phyloP scores from a whole-genome alignment of 1,284 basidiomycete genomes.

The Cryptococcus hybrid region DNA sequence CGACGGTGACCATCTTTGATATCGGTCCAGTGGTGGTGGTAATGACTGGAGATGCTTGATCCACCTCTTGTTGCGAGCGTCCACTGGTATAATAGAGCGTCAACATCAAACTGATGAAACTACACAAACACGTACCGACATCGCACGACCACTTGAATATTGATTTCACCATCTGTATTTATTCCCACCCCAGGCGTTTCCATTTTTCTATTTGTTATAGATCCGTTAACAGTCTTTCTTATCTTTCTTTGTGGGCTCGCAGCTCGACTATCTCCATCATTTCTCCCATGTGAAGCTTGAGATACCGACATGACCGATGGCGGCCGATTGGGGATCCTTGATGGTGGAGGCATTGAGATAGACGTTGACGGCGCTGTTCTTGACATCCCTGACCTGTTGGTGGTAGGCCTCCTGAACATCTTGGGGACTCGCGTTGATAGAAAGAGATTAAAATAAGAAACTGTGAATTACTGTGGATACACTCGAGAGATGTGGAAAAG shows the following conservation, averaged over 20 bases:
- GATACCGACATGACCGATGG: conserved; percentile 24
- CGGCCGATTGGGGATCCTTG: conserved; percentile 20
- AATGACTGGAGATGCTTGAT: conserved; percentile 77
- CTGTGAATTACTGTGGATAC: too few species aligned
- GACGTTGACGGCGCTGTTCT: conserved; percentile 27
- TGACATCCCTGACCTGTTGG: conserved; percentile 12
- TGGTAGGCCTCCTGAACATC: conserved; percentile 35
- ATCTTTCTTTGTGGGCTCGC: conserved; percentile 20
- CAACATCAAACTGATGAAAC: neutral
- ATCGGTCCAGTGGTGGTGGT: conserved; percentile 70
- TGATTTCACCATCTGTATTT: conserved; percentile 47
- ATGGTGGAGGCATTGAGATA: conserved; percentile 34
- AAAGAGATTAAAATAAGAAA: too few species aligned
- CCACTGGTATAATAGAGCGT: conserved; percentile 58
- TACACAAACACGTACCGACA: conserved; percentile 60
- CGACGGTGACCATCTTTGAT: conserved; percentile 71
- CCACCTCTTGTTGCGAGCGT: conserved; percentile 61
- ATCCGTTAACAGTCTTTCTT: conserved; percentile 12
- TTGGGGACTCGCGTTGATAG: conserved; percentile 1
- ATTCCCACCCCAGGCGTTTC: conserved; percentile 11
- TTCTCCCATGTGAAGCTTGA: conserved; percentile 6
- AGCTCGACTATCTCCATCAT: conserved; percentile 12
- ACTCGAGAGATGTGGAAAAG: too few species aligned
- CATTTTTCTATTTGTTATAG: conserved; percentile 7
- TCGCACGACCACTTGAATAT: conserved; percentile 89